Evolutionary conservation across 768 basidiomycete species (phyloP).

Genomic region (Collybiopsis confluens): DNA sequence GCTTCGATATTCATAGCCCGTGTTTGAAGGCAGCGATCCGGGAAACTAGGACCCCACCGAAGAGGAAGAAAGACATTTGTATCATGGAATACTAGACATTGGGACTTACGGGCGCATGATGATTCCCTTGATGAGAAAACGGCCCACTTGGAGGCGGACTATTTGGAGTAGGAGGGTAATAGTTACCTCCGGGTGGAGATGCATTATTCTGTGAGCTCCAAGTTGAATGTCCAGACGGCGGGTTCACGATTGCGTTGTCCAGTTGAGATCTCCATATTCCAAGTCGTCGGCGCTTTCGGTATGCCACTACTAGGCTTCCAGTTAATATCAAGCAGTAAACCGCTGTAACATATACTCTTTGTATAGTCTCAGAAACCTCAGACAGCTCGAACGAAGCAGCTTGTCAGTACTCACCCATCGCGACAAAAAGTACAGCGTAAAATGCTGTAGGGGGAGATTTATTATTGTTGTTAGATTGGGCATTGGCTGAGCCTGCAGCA

Average conservation of each 20-base stretch:
- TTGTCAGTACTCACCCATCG: neutral
- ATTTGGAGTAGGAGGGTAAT: neutral
- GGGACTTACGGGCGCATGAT: slow-evolving; percentile 1
- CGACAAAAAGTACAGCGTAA: neutral
- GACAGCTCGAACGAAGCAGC: neutral
- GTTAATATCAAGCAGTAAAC: neutral
- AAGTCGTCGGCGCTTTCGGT: neutral
- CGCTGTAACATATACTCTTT: neutral
- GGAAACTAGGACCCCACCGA: neutral
- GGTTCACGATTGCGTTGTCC: neutral
- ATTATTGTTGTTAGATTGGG: neutral
- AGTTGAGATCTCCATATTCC: neutral
- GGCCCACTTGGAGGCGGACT: neutral
- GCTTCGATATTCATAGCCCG: neutral
- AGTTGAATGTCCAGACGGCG: neutral
- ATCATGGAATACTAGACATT: neutral
- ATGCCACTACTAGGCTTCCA: neutral
- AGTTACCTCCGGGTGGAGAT: neutral
- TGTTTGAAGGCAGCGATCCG: slow-evolving; percentile 1
- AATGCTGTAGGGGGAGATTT: neutral
- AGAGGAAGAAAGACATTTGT: neutral
- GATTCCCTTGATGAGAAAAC: too few relatives aligned
- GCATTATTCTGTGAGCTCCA: neutral
- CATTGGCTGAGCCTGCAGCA: neutral
- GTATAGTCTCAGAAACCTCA: neutral